Evolutionary conservation across 1,284 basidiomycete species (phyloP).

Genomic region (Leccinum pseudoinsigne): DNA sequence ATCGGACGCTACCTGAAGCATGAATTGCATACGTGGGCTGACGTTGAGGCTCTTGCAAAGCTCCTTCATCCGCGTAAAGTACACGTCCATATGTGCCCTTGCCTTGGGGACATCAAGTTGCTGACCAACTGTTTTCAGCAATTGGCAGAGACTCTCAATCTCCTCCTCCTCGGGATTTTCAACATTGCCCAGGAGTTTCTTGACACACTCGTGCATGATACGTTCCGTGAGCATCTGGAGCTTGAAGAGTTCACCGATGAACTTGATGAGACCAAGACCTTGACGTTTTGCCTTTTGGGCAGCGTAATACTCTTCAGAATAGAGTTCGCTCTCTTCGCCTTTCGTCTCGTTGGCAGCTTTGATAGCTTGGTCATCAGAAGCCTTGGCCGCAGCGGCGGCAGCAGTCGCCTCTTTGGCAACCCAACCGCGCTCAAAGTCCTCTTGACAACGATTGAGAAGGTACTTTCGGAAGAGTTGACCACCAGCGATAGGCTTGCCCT

Average conservation of each 20-base stretch:
- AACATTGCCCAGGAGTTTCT: constrained; percentile 91
- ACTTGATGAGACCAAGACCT: constrained; percentile 95
- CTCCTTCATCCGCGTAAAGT: constrained; percentile 89
- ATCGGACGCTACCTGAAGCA: constrained; percentile 75
- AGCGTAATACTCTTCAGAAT: constrained; percentile 97
- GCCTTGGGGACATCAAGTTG: constrained; percentile 82
- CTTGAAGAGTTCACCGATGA: constrained; percentile 98
- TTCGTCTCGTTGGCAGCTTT: constrained; percentile 61
- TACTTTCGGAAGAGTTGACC: no score
- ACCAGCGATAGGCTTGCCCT: no score
- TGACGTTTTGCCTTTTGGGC: constrained; percentile 97
- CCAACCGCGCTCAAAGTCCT: no score
- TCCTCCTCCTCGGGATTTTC: constrained; percentile 97
- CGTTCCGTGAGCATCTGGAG: constrained; percentile 92
- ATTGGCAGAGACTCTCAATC: constrained; percentile 93
- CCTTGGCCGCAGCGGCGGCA: constrained; percentile 56
- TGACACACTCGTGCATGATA: constrained; percentile 97
- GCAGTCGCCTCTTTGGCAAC: no score
- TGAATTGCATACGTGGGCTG: constrained; percentile 89
- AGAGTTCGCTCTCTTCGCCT: constrained; percentile 63
- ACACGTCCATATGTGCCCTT: constrained; percentile 85
- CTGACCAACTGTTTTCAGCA: constrained; percentile 87
- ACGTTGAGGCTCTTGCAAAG: constrained; percentile 75
- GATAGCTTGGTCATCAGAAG: constrained; percentile 57
- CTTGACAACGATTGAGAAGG: no score